Evolutionary conservation across 768 basidiomycete genomes (phyloP).

Genomic region (Tylopilus sp.): DNA sequence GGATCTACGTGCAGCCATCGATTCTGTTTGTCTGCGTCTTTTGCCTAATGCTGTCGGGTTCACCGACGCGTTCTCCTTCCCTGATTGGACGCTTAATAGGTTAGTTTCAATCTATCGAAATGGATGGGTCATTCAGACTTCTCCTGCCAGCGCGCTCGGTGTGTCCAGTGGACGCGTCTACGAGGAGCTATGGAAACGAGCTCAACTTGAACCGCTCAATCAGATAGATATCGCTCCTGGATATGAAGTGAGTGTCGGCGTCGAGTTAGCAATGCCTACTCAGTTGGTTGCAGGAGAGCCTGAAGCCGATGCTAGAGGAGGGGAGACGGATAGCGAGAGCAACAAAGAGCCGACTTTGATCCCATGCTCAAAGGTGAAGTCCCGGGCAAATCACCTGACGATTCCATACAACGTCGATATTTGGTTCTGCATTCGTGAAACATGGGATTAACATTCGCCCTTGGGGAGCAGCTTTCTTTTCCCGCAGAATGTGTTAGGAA

Average conservation of each 20-base stretch:
- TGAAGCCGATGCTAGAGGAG: slow-evolving; percentile 25
- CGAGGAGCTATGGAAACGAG: slow-evolving; percentile 60
- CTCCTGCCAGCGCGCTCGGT: slow-evolving; percentile 50
- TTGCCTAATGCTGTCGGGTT: slow-evolving; percentile 65
- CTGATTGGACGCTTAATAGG: slow-evolving; percentile 75
- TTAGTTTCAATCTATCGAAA: slow-evolving; percentile 12
- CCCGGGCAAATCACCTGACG: background rate
- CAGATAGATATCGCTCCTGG: slow-evolving; percentile 46
- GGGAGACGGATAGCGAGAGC: slow-evolving; percentile 16
- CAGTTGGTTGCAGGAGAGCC: slow-evolving; percentile 15
- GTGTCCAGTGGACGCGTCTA: slow-evolving; percentile 64
- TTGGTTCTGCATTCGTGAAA: no score
- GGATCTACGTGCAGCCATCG: slow-evolving; percentile 48
- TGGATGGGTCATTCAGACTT: background rate
- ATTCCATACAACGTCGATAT: background rate
- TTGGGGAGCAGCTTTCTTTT: no score
- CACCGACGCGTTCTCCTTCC: slow-evolving; percentile 70
- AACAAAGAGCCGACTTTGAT: slow-evolving; percentile 22
- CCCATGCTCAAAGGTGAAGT: no score
- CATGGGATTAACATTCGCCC: no score
- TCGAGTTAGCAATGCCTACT: background rate
- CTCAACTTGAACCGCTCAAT: slow-evolving; percentile 60
- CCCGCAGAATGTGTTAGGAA: no score
- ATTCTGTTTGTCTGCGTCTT: slow-evolving; percentile 46
- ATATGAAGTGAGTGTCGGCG: slow-evolving; percentile 43